Conservation (phyloP, 2,329 filamentous ascomycete genomes). For the Byssothecium circinans region DNA sequence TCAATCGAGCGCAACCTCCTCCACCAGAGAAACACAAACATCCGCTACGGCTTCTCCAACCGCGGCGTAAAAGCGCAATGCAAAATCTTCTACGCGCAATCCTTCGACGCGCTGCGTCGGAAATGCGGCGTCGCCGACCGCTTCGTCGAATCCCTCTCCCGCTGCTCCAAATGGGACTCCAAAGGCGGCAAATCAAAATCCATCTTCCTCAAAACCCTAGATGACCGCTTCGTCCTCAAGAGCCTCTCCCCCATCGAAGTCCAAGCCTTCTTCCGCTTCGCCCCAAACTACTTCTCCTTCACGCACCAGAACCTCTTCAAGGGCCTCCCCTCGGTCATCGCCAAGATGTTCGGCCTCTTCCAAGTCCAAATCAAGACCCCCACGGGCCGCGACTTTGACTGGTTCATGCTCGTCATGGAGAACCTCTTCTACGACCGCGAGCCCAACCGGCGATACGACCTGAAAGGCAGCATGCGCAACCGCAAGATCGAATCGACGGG, state of each 20-base stretch:
- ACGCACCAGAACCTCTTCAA: slow-evolving; percentile 97
- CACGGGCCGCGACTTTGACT: slow-evolving; percentile 90
- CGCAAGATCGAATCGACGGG: slow-evolving; percentile 95
- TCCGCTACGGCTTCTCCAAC: slow-evolving; percentile 94
- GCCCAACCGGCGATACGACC: slow-evolving; percentile 78
- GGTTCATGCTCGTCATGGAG: slow-evolving; percentile 93
- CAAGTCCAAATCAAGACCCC: slow-evolving; percentile 97
- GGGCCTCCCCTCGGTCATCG: slow-evolving; percentile 88
- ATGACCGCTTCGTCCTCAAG: slow-evolving; percentile 92
- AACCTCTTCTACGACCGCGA: slow-evolving; percentile 96
- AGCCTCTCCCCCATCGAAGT: slow-evolving; percentile 89
- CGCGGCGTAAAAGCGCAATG: slow-evolving; percentile 94
- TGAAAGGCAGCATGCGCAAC: slow-evolving; percentile 98
- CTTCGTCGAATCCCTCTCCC: slow-evolving; percentile 90
- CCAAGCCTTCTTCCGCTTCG: slow-evolving; percentile 90
- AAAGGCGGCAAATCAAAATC: slow-evolving; percentile 98
- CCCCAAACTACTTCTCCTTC: slow-evolving; percentile 94
- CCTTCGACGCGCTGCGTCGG: slow-evolving; percentile 89
- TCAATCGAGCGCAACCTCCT: slow-evolving; percentile 85
- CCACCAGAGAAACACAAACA: slow-evolving; percentile 82
- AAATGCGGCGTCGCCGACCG: slow-evolving; percentile 93
- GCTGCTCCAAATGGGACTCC: slow-evolving; percentile 96
- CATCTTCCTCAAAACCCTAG: slow-evolving; percentile 92
- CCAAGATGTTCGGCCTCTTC: slow-evolving; percentile 99
- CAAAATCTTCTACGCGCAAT: slow-evolving; percentile 98